A percentile compares a stretch with the other conserved stretches of the same genome.
phyloP scores from a whole-genome alignment of 768 basidiomycete genomes.

The Cyclocybe cylindracea region DNA sequence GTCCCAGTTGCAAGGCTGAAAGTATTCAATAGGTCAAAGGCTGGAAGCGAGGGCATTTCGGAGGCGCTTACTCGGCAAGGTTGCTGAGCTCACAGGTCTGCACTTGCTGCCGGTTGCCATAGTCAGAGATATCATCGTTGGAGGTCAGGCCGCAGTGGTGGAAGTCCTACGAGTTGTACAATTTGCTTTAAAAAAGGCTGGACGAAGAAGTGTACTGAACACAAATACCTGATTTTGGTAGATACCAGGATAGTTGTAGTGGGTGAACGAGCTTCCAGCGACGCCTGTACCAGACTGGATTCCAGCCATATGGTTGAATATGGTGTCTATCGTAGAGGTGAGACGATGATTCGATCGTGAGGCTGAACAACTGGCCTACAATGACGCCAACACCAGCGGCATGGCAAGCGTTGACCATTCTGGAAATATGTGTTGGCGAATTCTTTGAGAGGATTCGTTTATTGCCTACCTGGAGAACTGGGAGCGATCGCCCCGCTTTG shows the following conservation, averaged over 20 bases:
- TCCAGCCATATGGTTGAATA: constrained; percentile 71
- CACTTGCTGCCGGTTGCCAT: constrained; percentile 52
- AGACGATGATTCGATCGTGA: neutral
- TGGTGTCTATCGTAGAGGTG: constrained; percentile 37
- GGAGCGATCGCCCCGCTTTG: constrained; percentile 60
- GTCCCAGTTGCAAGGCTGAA: constrained; percentile 62
- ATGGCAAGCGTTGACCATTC: constrained; percentile 54
- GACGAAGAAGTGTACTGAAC: neutral
- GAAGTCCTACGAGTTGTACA: constrained; percentile 41
- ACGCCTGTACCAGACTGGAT: constrained; percentile 47
- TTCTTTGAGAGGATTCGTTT: constrained; percentile 1
- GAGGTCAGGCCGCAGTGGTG: constrained; percentile 63
- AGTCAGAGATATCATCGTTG: constrained; percentile 56
- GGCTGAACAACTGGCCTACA: constrained; percentile 33
- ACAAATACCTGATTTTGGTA: constrained; percentile 44
- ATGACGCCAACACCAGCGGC: constrained; percentile 59
- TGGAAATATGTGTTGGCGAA: constrained; percentile 5
- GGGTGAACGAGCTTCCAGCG: constrained; percentile 51
- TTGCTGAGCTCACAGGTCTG: constrained; percentile 55
- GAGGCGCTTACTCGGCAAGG: constrained; percentile 48
- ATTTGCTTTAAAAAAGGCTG: neutral
- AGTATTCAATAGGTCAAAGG: neutral
- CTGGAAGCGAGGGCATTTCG: neutral
- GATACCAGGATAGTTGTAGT: constrained; percentile 53
- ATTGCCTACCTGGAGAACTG: constrained; percentile 44